Evolutionary conservation across 345 rosid genomes (phyloP), one percentile per base, ranked within the genome.

Genomic region (Dipteronia sinensis): DNA sequence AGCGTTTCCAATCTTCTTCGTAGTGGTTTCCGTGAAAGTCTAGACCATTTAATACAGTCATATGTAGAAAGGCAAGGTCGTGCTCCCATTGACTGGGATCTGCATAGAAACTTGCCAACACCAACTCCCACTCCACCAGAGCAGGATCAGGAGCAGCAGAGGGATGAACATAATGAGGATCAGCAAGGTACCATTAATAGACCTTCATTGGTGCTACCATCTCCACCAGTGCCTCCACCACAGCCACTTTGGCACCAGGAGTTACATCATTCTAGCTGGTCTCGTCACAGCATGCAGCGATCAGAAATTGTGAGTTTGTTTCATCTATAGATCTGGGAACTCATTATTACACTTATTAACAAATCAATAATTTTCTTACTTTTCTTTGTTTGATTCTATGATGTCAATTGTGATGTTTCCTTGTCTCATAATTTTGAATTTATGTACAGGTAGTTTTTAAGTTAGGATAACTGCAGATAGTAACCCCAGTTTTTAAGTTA

Each of bases 21-120:
- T 58, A 97, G 99, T 81, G 98, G 98, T 55, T 97, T 97, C 89
- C 98, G 99, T 64, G 99, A 97, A 90, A 97, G 98, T 77, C 85
- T 97, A 82, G 99, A 97, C 80, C 99, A 94, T 25, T 80, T 94
- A 75, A 97, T 97, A 83, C 98, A 94, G 78, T 93, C 98, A 53
- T 94, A 97, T 78, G 98, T 90, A 72, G 93, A 94, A 79, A 93
- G 99, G 86, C 97, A 89, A 86, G 93, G 92, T 29, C 97, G 86
- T 74, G 75, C 97, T 86, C 95, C 93, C 56, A 83, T 89, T 71
- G 98, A 97, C 74, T 97, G 99, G 99, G 99, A 94, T 87, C 84
- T 92, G 74, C 97, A 88, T 61, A 83, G 93, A 82, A 91, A 87
- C 85, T 80, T 93, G 89, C 90, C 92, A 22, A 82, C 91, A 23